Percentiles rank a stretch among this genome's conserved stretches.
These are phyloP conservation scores for Phytophthora hibernalis DNA, from an alignment of 352 stramenopile genomes.

Conservation along the genomic window DNA sequence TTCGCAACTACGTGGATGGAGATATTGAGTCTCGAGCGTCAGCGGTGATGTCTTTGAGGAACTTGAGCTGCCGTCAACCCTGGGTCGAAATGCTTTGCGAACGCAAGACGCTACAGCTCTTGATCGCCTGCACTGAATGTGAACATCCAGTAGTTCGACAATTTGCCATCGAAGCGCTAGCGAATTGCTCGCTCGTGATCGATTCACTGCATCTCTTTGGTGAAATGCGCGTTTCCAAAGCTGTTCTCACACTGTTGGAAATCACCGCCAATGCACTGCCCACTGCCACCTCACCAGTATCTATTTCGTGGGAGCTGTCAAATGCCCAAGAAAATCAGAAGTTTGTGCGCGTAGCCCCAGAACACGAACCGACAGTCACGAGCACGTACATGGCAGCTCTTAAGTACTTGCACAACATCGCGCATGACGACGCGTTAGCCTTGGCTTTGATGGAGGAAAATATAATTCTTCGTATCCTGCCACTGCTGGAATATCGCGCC, in stretches of 20 bases:
- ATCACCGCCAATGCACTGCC: slow-evolving; percentile 16
- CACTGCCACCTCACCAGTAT: neutral
- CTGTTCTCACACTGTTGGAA: slow-evolving; percentile 64
- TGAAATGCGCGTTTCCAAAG: slow-evolving; percentile 64
- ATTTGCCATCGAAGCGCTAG: slow-evolving; percentile 71
- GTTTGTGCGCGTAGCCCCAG: neutral
- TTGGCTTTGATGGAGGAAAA: slow-evolving; percentile 64
- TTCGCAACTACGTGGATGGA: slow-evolving; percentile 73
- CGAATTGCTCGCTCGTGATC: slow-evolving; percentile 79
- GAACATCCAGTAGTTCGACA: slow-evolving; percentile 63
- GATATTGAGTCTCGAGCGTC: slow-evolving; percentile 77
- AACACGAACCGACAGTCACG: slow-evolving; percentile 14
- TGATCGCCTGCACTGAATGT: slow-evolving; percentile 62
- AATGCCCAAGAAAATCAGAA: neutral
- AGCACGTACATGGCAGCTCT: slow-evolving; percentile 77
- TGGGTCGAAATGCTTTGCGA: slow-evolving; percentile 88
- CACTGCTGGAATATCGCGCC: slow-evolving; percentile 54
- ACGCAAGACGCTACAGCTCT: slow-evolving; percentile 65
- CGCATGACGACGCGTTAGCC: slow-evolving; percentile 65
- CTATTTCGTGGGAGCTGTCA: slow-evolving; percentile 26
- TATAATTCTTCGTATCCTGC: slow-evolving; percentile 47
- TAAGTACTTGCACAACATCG: slow-evolving; percentile 75
- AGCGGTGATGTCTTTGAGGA: slow-evolving; percentile 75
- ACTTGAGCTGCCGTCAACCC: slow-evolving; percentile 72
- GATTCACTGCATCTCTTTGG: slow-evolving; percentile 80